These are phyloP conservation scores for Penicillium turbatum DNA, from an alignment of 495 filamentous ascomycete genomes.

Conservation along the genomic window DNA sequence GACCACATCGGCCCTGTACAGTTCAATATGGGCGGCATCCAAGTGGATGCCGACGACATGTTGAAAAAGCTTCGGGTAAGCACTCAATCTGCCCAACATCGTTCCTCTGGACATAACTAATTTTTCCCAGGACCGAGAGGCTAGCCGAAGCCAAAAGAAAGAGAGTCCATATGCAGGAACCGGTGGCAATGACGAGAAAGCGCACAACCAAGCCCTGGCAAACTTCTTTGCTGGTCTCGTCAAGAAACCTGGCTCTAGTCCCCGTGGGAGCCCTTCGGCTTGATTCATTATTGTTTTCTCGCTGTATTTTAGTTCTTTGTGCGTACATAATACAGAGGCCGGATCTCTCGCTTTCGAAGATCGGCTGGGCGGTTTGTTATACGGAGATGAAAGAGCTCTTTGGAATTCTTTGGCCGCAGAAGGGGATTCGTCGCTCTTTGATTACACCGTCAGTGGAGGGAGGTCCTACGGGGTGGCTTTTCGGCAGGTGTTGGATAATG, in stretches of 20 bases:
- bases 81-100: not conserved
- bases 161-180: constrained; percentile 30
- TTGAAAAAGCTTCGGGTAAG: constrained; percentile 78
- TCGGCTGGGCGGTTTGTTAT: constrained; percentile 29
- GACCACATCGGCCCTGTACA: constrained; percentile 95
- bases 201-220: constrained; percentile 62
- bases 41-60: constrained; percentile 96
- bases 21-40: constrained; percentile 96
- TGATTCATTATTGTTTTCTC: constrained; percentile 19
- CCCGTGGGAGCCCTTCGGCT: constrained; percentile 41
- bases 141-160: constrained; percentile 48
- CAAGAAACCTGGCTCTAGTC: constrained; percentile 50
- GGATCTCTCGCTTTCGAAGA: constrained; percentile 30
- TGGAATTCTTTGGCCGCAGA: not conserved
- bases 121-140: constrained; percentile 49
- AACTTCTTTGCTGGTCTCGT: constrained; percentile 65
- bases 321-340: constrained; percentile 32
- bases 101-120: not conserved
- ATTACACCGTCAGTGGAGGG: constrained; percentile 7
- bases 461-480: constrained; percentile 18
- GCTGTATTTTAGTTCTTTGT: constrained; percentile 33
- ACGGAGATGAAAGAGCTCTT: constrained; percentile 3
- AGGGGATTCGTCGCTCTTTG: constrained; percentile 11
- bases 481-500: constrained; percentile 31
- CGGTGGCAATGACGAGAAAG: constrained; percentile 55